These are phyloP conservation scores for Ogataea hybrid DNA, from an alignment of 1,139 yeast genomes.

Conservation along the genomic window DNA sequence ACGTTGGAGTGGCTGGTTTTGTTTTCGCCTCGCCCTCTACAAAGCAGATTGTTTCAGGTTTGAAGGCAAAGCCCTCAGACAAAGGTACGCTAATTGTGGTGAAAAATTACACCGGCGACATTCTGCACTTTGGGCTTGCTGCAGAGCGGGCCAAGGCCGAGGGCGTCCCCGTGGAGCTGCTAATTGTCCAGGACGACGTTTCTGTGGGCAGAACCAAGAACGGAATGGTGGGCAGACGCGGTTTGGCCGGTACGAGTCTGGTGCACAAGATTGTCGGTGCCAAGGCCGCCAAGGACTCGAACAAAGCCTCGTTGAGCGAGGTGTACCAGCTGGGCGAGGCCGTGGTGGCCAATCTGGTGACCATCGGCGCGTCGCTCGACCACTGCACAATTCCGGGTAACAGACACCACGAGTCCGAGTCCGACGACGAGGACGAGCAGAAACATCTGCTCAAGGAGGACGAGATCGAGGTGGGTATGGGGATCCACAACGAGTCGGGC, in stretches of 20 bases:
- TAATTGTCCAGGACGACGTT: conserved; percentile 86
- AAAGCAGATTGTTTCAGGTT: conserved; percentile 75
- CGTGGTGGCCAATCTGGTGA: conserved; percentile 65
- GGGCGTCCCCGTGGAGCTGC: conserved; percentile 69
- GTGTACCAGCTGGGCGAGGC: conserved; percentile 59
- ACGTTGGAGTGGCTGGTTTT: conserved; percentile 87
- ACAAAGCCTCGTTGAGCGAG: conserved; percentile 42
- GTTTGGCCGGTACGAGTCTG: conserved; percentile 84
- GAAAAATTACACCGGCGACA: conserved; percentile 93
- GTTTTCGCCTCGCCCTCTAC: conserved; percentile 92
- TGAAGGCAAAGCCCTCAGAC: conserved; percentile 51
- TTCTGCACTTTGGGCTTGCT: conserved; percentile 86
- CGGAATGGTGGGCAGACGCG: conserved; percentile 90
- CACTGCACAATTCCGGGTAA: conserved; percentile 90
- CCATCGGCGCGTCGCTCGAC: conserved; percentile 87
- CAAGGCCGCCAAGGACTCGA: conserved; percentile 51
- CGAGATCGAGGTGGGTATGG: conserved; percentile 90
- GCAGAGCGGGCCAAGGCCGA: conserved; percentile 82
- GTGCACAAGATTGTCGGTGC: conserved; percentile 88
- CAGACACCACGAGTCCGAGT: conserved; percentile 28
- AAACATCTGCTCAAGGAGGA: conserved; percentile 38
- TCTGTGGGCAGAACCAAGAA: conserved; percentile 88
- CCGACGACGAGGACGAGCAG: conserved; percentile 48
- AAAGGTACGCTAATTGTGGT: conserved; percentile 74
- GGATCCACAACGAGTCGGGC: conserved; percentile 95